Percentiles rank a stretch among this genome's conserved stretches.
These are phyloP conservation scores for Creolimax fragrantissima DNA, from an alignment of 78 protist species.

Conservation along the genomic window DNA sequence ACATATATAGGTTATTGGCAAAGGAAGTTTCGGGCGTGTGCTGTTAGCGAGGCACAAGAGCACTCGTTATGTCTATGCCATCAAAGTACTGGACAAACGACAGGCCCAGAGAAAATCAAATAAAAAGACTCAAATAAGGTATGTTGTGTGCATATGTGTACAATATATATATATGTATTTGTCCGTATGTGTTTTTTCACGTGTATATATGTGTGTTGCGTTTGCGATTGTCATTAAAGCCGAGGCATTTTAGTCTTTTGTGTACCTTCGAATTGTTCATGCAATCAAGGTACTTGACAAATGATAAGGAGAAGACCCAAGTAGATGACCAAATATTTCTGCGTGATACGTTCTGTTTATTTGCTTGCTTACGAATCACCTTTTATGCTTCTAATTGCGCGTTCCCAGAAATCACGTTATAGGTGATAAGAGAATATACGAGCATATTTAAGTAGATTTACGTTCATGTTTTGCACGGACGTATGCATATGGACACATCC, in stretches of 20 bases:
- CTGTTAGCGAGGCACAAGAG: conserved; percentile 59
- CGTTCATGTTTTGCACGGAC: no score
- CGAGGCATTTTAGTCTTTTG: no score
- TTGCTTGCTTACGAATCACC: neutral
- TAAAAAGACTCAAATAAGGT: neutral
- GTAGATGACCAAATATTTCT: neutral
- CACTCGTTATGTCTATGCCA: conserved; percentile 53
- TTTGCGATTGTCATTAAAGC: no score
- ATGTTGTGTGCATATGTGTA: neutral
- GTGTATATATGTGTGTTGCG: neutral
- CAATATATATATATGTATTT: neutral
- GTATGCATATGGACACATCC: neutral
- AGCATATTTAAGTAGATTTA: no score
- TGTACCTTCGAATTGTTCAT: no score
- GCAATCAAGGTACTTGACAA: neutral
- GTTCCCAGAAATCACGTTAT: no score
- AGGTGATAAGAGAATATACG: no score
- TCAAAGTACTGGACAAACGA: conserved; percentile 27
- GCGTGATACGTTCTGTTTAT: neutral
- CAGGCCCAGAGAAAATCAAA: neutral
- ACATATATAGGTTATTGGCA: conserved; percentile 56
- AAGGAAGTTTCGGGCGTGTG: conserved; percentile 72
- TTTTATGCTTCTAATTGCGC: neutral
- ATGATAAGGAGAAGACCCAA: neutral
- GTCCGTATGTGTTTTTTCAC: neutral